A percentile compares a stretch with the other conserved stretches of the same genome.
Conservation (phyloP, 768 basidiomycete genomes). For the Panellus pusillus region DNA sequence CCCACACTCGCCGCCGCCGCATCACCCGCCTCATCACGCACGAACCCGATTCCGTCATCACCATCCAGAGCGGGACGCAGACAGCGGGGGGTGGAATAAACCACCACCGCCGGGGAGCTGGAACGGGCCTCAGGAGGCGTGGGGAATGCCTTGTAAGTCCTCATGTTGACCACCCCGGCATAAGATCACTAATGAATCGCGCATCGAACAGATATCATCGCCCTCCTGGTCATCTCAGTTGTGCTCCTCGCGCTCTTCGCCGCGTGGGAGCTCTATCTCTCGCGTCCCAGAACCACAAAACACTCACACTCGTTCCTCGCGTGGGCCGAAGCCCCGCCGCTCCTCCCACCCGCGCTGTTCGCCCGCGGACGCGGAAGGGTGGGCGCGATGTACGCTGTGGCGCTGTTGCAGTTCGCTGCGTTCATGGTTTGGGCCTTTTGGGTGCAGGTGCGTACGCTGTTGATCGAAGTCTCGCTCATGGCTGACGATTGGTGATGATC, state of each 20-base stretch:
- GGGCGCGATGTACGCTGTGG: slow-evolving; percentile 46
- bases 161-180: neutral
- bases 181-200: neutral
- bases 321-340: slow-evolving; percentile 39
- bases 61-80: neutral
- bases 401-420: slow-evolving; percentile 49
- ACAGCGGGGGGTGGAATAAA: too few species aligned
- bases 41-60: neutral
- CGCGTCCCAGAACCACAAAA: slow-evolving; percentile 25
- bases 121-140: slow-evolving; percentile 26
- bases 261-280: slow-evolving; percentile 66
- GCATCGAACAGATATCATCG: slow-evolving; percentile 61
- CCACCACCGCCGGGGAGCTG: too few species aligned
- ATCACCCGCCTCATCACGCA: neutral
- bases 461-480: too few species aligned
- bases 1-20: neutral
- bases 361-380: slow-evolving; percentile 47
- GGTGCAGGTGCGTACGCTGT: neutral
- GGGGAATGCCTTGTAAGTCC: slow-evolving; percentile 48
- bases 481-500: too few species aligned
- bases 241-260: slow-evolving; percentile 57
- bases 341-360: slow-evolving; percentile 53
- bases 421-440: slow-evolving; percentile 43
- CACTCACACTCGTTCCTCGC: neutral
- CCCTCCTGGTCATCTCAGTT: slow-evolving; percentile 61